Evolutionary conservation across 306 rosid species (phyloP), one percentile per base, ranked within the genome.

Genomic region (Prunus padus): DNA sequence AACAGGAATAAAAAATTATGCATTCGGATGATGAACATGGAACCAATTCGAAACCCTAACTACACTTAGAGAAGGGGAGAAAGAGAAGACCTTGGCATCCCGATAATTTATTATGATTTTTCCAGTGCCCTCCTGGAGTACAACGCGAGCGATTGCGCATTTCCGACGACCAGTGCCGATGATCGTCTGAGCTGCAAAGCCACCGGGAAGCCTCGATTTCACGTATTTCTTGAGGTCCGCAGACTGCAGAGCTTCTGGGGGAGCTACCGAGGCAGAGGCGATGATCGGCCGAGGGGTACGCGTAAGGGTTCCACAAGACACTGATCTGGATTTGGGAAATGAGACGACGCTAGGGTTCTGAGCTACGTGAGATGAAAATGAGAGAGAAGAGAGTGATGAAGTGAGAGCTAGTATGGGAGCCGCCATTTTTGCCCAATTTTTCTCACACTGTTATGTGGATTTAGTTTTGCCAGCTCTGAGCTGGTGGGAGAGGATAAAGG

Each of bases 161-260:
- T 94, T 94, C 20, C 98, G 83, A 42, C 98, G 96, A 78, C 98
- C 98, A 1, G 97, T 95, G 25, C 92, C 98, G 20, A 90, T 62
- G 71, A 87, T 77, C 0, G 96, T 85, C 62, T 95, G 98, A 40
- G 97, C 97, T 1, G 99, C 99, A 67, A 95, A 95, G 0, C 99
- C 99, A 30, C 97, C 99, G 0, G 96, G 98, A 63, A 95, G 98
- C 60, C 97, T 86, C 26, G 93, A 86, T 37, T 95, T 95, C 16
- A 95, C 98, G 79, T 51, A 86, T 16, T 60, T 89, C 65, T 28
- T 77, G 13, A 95, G 89, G 88, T 95, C 90, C 1, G 2, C 84
- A 3, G 88, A 86, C 88, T 95, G 96, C 31, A 73, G 26, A 25
- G 74, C 93, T 23, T 63, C 77, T 22, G 85, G 78, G 56, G 93